These are phyloP conservation scores for Bryum argenteum DNA, from an alignment of 225 moss, liverwort and hornwort genomes.

Conservation along the genomic window DNA sequence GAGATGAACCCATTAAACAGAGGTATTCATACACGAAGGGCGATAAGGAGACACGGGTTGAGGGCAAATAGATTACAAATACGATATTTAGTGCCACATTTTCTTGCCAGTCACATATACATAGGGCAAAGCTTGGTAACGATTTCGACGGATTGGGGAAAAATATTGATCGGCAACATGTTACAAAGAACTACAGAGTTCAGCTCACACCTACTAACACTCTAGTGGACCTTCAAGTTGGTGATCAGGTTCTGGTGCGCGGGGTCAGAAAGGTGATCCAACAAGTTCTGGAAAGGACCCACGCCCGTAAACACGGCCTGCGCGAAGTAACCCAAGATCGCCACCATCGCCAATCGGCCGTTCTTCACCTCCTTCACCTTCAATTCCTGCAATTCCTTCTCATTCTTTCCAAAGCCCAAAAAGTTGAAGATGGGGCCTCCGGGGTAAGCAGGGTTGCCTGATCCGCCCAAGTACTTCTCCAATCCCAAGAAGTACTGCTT, in stretches of 20 bases:
- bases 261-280: constrained; percentile 84
- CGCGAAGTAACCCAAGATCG: constrained; percentile 74
- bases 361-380: constrained; percentile 97
- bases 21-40: no score
- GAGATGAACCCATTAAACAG: no score
- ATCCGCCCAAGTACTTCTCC: constrained; percentile 85
- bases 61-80: no score
- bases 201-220: no score
- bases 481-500: constrained; percentile 96
- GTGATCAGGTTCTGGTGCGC: constrained; percentile 84
- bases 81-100: background rate
- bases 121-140: constrained; percentile 12
- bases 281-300: constrained; percentile 94
- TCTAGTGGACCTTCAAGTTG: constrained; percentile 71
- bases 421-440: constrained; percentile 92
- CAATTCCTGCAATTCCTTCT: constrained; percentile 56
- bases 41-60: no score
- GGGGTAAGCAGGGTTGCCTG: constrained; percentile 80
- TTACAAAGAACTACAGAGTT: constrained; percentile 8
- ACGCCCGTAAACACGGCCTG: constrained; percentile 93
- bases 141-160: constrained; percentile 36
- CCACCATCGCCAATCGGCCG: constrained; percentile 90
- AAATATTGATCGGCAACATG: constrained; percentile 19
- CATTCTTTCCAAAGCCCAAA: constrained; percentile 73
- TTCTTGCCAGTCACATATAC: constrained; percentile 29